Conservation (phyloP, 148 eudicot genomes). For the Vaccinium darrowii region DNA sequence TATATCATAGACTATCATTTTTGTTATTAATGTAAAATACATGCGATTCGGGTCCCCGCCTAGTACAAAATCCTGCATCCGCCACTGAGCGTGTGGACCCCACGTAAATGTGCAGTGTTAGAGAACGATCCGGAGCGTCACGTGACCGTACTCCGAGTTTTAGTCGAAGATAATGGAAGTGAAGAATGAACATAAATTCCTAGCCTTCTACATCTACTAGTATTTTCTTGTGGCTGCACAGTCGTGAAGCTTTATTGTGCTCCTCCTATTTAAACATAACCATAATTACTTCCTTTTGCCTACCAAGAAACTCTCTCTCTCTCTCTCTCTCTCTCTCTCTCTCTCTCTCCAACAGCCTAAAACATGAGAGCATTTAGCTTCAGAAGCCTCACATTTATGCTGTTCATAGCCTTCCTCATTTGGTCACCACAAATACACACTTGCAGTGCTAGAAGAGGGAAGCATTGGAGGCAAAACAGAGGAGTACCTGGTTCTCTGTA, state of each 20-base stretch:
- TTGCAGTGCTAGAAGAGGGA: conserved; percentile 49
- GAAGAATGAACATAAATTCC: conserved; percentile 17
- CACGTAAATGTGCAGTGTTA: too few species aligned
- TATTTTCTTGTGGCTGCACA: conserved; percentile 10
- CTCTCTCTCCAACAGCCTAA: not conserved
- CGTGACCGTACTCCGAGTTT: too few species aligned
- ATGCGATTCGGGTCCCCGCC: too few species aligned
- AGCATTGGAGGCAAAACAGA: conserved; percentile 46
- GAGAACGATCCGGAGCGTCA: too few species aligned
- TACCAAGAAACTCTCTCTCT: conserved; percentile 21
- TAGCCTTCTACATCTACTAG: not conserved
- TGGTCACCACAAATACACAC: conserved; percentile 39
- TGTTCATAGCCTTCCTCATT: conserved; percentile 33
- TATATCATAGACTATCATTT: too few species aligned
- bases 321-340: conserved; percentile 13
- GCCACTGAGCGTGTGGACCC: too few species aligned
- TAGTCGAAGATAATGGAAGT: not conserved
- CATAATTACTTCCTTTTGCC: conserved; percentile 15
- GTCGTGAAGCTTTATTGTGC: conserved; percentile 4
- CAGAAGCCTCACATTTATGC: conserved; percentile 35
- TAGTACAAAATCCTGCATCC: too few species aligned
- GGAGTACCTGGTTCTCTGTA: conserved; percentile 29
- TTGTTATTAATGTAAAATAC: too few species aligned
- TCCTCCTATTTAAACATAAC: conserved; percentile 34
- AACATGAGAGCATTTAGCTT: conserved; percentile 34